Evolutionary conservation across 495 filamentous ascomycete genomes (phyloP), one percentile per base, ranked within the genome.

Genomic region (Daldinia decipiens): DNA sequence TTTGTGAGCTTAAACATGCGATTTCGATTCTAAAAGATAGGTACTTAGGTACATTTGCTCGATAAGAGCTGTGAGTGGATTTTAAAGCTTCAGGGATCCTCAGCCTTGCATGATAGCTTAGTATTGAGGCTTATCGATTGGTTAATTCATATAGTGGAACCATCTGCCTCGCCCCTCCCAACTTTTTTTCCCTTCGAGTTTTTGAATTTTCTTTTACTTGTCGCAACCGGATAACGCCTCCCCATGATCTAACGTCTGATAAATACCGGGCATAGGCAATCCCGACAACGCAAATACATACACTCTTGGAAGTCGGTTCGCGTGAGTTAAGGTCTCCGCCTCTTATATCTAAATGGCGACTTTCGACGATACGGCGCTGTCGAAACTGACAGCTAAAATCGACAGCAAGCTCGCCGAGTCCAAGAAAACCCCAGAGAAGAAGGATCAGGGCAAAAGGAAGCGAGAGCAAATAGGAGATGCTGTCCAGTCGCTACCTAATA

Each of bases 301-400:
- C 4, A 5, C n/a, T 8, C 6, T 8, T 6, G 13, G 13, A 9
- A 59, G 5, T 21, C 34, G 39, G 56, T n/a, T 34, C 0, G 32
- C 9, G 24, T 7, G 8, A 31, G 7, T 12, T 21, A 9, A 26
- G n/a, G 12, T 4, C 5, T 19, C 24, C 4, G 21, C 21, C 31
- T 39, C n/a, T 21, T 15, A 34, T 26, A 31, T 38, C 24, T 19
- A 5, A 56, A 68, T 84, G 66, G 84, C 85, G 29, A 76, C 81
- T 55, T 83, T 91, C 36, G 86, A 90, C 75, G 86, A 89, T 72
- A 78, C 81, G 47, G 87, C 88, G 13, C 84, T 93, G 67, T 85
- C 86, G 32, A 84, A 86, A 60, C 79, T 92, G 68, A 89, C 89
- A 31, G 83, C 86, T 56, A 89, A 87, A 77, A 90, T 92, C 73